Evolutionary conservation across 306 rosid genomes (phyloP).

Genomic region (Cicer judaicum): DNA sequence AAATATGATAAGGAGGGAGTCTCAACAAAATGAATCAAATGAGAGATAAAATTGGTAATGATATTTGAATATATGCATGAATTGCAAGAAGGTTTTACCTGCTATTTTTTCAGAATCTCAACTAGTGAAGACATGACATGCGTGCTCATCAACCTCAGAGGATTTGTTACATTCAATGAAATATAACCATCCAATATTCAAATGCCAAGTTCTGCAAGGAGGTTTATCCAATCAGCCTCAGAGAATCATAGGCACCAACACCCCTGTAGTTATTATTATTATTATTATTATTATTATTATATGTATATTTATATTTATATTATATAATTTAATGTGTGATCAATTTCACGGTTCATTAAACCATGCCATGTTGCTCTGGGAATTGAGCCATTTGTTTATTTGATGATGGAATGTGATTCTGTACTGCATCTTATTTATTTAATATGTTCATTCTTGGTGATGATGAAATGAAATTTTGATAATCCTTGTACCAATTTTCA

Average conservation of each 20-base stretch:
- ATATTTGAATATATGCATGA: constrained; percentile 37
- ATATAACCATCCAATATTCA: constrained; percentile 37
- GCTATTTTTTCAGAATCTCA: constrained; percentile 42
- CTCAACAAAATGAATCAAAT: constrained; percentile 59
- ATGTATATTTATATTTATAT: constrained; percentile 28
- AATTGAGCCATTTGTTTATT: constrained; percentile 51
- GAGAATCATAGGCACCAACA: constrained; percentile 36
- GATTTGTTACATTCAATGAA: constrained; percentile 3
- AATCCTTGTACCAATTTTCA: constrained; percentile 35
- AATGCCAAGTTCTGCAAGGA: constrained; percentile 38
- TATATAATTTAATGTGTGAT: constrained; percentile 34
- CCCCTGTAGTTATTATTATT: constrained; percentile 23
- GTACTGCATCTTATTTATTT: constrained; percentile 31
- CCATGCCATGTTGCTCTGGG: constrained; percentile 44
- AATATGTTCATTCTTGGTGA: constrained; percentile 11
- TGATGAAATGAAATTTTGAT: constrained; percentile 31
- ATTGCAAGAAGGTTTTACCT: constrained; percentile 39
- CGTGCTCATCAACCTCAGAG: constrained; percentile 16
- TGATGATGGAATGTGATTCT: constrained; percentile 37
- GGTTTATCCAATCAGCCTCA: constrained; percentile 38
- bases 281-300: background rate
- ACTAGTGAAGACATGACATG: constrained; percentile 27
- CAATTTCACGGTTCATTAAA: constrained; percentile 40
- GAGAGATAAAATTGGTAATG: constrained; percentile 53
- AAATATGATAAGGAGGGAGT: constrained; percentile 78